These are phyloP conservation scores for Pseudonitzschia delicatissima DNA, from an alignment of 108 stramenopile genomes.

Conservation along the genomic window DNA sequence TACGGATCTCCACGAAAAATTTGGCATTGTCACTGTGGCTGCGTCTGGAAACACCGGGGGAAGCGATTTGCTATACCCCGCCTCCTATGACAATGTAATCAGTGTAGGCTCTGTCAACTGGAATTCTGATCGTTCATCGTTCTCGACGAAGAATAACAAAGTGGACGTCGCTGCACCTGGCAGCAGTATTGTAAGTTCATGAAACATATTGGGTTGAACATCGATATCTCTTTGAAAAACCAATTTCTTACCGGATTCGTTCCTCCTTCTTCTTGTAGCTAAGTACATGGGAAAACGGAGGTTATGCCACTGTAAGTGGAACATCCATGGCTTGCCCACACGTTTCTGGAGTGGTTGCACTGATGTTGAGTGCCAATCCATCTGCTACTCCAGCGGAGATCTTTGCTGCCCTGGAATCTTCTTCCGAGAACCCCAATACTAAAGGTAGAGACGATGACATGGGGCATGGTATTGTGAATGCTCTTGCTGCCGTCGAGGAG, in stretches of 20 bases:
- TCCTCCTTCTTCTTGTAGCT: neutral
- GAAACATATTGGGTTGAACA: neutral
- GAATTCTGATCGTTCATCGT: slow-evolving; percentile 27
- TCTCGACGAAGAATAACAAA: slow-evolving; percentile 47
- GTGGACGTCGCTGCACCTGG: slow-evolving; percentile 66
- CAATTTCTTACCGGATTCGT: neutral
- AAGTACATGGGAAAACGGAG: slow-evolving; percentile 11
- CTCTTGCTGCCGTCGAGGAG: slow-evolving; percentile 21
- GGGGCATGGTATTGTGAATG: slow-evolving; percentile 19
- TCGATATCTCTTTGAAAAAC: neutral
- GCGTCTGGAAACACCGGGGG: slow-evolving; percentile 58
- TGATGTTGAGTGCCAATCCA: slow-evolving; percentile 47
- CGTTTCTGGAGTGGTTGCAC: slow-evolving; percentile 58
- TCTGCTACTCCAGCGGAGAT: slow-evolving; percentile 51
- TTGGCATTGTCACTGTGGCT: slow-evolving; percentile 50
- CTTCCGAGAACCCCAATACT: slow-evolving; percentile 6
- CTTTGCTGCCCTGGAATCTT: slow-evolving; percentile 30
- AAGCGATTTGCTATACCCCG: slow-evolving; percentile 37
- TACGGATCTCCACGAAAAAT: slow-evolving; percentile 28
- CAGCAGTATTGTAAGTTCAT: slow-evolving; percentile 12
- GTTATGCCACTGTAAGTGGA: slow-evolving; percentile 38
- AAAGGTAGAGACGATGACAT: neutral
- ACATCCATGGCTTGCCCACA: slow-evolving; percentile 75
- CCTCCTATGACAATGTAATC: slow-evolving; percentile 49
- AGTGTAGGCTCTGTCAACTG: slow-evolving; percentile 46